Evolutionary conservation across 768 basidiomycete species (phyloP).

Genomic region (Boletus vinaceobasis): DNA sequence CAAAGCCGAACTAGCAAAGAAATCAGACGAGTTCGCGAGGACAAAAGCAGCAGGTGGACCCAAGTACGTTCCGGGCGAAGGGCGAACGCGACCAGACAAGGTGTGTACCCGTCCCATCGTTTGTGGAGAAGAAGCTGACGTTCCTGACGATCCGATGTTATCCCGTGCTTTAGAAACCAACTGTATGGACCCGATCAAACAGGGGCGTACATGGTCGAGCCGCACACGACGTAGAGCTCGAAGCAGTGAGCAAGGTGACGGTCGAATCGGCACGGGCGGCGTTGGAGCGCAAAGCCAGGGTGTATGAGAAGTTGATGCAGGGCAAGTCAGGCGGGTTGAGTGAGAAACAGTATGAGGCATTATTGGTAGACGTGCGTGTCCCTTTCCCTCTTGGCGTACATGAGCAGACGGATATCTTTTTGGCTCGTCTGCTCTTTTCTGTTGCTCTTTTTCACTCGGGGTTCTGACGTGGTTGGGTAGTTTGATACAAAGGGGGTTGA

Average conservation of each 20-base stretch:
- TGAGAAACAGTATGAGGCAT: conserved; percentile 66
- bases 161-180: conserved; percentile 56
- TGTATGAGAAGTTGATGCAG: conserved; percentile 74
- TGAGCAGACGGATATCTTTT: not conserved
- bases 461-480: conserved; percentile 33
- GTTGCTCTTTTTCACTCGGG: not conserved
- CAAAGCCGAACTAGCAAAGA: conserved; percentile 52
- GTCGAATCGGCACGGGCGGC: conserved; percentile 68
- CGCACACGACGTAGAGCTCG: conserved; percentile 65
- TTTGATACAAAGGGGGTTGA: conserved; percentile 61
- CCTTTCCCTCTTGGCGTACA: not conserved
- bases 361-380: conserved; percentile 72
- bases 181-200: conserved; percentile 73
- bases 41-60: conserved; percentile 56
- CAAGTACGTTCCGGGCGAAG: conserved; percentile 54
- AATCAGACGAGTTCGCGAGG: conserved; percentile 59
- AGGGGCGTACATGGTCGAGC: conserved; percentile 67
- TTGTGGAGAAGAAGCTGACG: not conserved
- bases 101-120: conserved; percentile 33
- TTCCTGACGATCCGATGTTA: not conserved
- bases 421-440: not conserved
- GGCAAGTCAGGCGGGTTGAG: conserved; percentile 77
- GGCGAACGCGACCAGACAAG: conserved; percentile 64
- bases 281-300: conserved; percentile 73
- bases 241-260: conserved; percentile 64